Conservation (phyloP, 2,329 filamentous ascomycete genomes). For the Plenodomus tracheiphilus region DNA sequence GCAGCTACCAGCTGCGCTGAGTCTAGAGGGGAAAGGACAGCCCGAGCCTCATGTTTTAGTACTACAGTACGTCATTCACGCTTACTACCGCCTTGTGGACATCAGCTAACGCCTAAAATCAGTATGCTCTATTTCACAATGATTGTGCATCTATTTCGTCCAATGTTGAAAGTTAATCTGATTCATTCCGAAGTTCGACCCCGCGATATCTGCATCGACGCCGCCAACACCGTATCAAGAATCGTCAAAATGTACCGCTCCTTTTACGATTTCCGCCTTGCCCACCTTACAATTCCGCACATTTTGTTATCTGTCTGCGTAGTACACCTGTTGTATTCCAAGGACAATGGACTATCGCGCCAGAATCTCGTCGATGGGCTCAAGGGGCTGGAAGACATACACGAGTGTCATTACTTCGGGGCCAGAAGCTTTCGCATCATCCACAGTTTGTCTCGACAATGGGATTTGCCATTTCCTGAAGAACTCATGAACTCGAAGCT, state of each 20-base stretch:
- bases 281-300: conserved; percentile 45
- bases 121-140: conserved; percentile 71
- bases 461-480: conserved; percentile 50
- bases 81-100: neutral
- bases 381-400: conserved; percentile 48
- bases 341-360: conserved; percentile 39
- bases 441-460: conserved; percentile 47
- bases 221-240: conserved; percentile 50
- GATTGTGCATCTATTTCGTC: conserved; percentile 73
- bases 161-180: conserved; percentile 66
- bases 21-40: conserved; percentile 52
- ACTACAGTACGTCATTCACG: conserved; percentile 66
- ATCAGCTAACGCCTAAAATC: conserved; percentile 9
- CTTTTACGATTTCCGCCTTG: conserved; percentile 49
- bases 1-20: conserved; percentile 65
- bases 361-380: conserved; percentile 48
- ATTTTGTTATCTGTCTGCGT: conserved; percentile 48
- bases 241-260: conserved; percentile 48
- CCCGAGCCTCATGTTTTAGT: conserved; percentile 75
- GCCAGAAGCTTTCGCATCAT: conserved; percentile 50
- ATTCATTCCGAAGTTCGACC: conserved; percentile 64
- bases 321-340: conserved; percentile 52
- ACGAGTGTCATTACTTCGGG: conserved; percentile 50
- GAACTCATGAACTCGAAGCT: conserved; percentile 32
- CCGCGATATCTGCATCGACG: conserved; percentile 64